A percentile compares a stretch with the other conserved stretches of the same genome.
These are phyloP conservation scores for Ophiocordyceps camponoti-floridani DNA, from an alignment of 2,329 filamentous ascomycete genomes.

Conservation along the genomic window DNA sequence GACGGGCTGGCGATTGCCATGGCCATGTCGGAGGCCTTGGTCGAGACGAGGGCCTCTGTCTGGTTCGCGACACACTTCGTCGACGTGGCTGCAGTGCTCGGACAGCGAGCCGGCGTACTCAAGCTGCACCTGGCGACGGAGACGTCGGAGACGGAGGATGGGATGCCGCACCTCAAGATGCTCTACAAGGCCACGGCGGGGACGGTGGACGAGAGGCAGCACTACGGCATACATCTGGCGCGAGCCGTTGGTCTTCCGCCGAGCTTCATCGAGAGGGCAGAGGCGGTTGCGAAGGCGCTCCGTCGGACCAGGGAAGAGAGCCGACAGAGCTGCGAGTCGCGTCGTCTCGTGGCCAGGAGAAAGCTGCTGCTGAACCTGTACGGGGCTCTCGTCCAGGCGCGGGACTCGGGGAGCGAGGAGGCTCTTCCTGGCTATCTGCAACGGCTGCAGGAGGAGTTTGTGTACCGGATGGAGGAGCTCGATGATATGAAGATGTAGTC, in stretches of 20 bases:
- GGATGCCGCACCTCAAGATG: conserved; percentile 56
- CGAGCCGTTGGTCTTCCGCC: conserved; percentile 55
- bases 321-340: conserved; percentile 37
- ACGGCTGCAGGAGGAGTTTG: conserved; percentile 52
- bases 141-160: conserved; percentile 28
- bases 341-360: conserved; percentile 43
- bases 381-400: conserved; percentile 54
- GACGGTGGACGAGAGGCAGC: conserved; percentile 41
- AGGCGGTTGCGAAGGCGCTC: conserved; percentile 44
- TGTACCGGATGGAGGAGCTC: conserved; percentile 49
- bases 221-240: conserved; percentile 76
- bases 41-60: conserved; percentile 60
- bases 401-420: conserved; percentile 41
- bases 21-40: conserved; percentile 73
- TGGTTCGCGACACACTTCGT: conserved; percentile 93
- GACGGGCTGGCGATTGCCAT: conserved; percentile 84
- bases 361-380: conserved; percentile 57
- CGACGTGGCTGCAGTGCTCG: conserved; percentile 61
- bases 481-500: conserved; percentile 16
- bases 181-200: conserved; percentile 69
- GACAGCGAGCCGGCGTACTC: conserved; percentile 58
- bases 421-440: conserved; percentile 25
- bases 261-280: conserved; percentile 48
- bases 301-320: conserved; percentile 36
- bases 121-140: conserved; percentile 69